phyloP scores from a whole-genome alignment of 192 early-diverging fungal species.

The Coemansia sp. region DNA sequence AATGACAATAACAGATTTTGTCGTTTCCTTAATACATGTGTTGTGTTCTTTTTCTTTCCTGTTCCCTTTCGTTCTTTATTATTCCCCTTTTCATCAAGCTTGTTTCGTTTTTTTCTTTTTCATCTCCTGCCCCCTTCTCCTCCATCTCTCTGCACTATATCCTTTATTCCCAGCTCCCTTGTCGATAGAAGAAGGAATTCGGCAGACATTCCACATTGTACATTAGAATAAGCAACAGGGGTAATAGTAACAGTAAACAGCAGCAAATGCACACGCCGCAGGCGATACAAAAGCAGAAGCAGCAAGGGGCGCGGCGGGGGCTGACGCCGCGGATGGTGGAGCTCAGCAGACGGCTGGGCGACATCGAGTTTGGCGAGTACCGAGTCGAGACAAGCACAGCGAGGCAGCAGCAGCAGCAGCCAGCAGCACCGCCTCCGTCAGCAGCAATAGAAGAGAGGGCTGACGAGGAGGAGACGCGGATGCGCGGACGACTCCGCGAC shows the following conservation, averaged over 20 bases:
- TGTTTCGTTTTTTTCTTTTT: neutral
- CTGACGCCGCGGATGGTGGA: conserved; percentile 51
- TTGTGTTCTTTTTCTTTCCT: conserved; percentile 1
- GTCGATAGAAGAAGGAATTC: neutral
- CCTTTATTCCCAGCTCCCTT: neutral
- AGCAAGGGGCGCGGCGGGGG: conserved; percentile 12
- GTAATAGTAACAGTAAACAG: neutral
- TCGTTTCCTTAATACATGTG: conserved; percentile 1
- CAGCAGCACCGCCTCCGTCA: neutral
- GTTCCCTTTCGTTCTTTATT: neutral
- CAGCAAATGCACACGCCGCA: neutral
- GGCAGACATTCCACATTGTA: neutral
- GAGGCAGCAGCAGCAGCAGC: neutral
- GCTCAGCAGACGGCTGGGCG: conserved; percentile 39
- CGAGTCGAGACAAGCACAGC: too few species aligned
- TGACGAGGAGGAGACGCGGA: conserved; percentile 14
- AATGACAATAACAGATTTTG: too few species aligned
- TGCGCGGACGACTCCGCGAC: conserved; percentile 24
- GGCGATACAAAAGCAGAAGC: neutral
- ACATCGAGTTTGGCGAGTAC: conserved; percentile 36
- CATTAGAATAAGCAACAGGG: neutral
- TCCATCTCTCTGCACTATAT: neutral
- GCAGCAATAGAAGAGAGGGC: neutral
- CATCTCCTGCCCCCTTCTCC: neutral
- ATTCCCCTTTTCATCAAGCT: too few species aligned